Conservation (phyloP, 306 rosid species). For the Medicago truncatula region DNA sequence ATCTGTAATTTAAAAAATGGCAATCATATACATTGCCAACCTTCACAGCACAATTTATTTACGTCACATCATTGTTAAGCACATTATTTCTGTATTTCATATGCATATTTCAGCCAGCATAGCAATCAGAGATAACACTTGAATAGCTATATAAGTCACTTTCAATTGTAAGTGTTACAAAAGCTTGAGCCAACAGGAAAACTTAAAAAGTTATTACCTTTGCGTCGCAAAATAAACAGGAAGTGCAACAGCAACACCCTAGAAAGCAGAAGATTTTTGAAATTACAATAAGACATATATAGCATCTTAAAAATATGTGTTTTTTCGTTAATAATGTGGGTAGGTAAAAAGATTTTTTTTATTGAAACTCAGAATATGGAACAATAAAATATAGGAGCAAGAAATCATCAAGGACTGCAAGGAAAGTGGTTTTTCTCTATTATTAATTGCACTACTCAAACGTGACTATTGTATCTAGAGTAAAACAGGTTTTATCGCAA, state of each 20-base stretch:
- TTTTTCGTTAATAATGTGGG: conserved; percentile 1
- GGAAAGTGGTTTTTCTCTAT: conserved; percentile 2
- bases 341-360: background rate
- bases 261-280: conserved; percentile 39
- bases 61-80: conserved; percentile 28
- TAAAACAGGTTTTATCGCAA: conserved; percentile 2
- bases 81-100: conserved; percentile 13
- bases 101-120: conserved; percentile 7
- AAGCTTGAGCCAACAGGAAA: conserved; percentile 26
- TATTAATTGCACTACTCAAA: conserved; percentile 34
- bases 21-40: conserved; percentile 18
- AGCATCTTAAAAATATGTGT: background rate
- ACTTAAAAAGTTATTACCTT: conserved; percentile 62
- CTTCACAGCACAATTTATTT: conserved; percentile 20
- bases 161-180: conserved; percentile 24
- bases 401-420: conserved; percentile 15
- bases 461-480: conserved; percentile 9
- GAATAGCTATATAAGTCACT: conserved; percentile 24
- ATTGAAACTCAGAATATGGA: conserved; percentile 9
- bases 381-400: conserved; percentile 15
- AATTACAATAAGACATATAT: conserved; percentile 28
- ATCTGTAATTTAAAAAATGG: background rate
- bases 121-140: conserved; percentile 28
- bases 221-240: conserved; percentile 95
- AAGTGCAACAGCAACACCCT: conserved; percentile 98